phyloP scores from a whole-genome alignment of 345 rosid species.

The Linum trigynum region DNA sequence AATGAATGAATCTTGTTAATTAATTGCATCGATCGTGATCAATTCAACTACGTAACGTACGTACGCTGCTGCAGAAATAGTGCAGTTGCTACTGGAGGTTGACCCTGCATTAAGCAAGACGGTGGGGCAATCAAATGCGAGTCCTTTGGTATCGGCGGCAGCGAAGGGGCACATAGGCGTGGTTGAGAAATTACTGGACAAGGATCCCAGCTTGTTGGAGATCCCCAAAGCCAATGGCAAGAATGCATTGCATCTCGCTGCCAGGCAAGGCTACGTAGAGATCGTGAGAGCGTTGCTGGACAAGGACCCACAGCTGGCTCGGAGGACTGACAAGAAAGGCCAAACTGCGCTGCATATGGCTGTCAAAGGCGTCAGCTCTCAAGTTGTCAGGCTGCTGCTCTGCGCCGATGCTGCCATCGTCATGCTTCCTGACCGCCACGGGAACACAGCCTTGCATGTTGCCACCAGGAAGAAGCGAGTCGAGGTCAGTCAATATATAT shows the following conservation, averaged over 20 bases:
- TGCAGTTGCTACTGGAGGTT: constrained; percentile 55
- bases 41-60: constrained; percentile 5
- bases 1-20: too few relatives aligned
- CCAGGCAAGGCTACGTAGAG: constrained; percentile 81
- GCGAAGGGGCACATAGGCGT: constrained; percentile 58
- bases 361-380: constrained; percentile 69
- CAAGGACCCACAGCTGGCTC: constrained; percentile 64
- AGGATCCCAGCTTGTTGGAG: constrained; percentile 54
- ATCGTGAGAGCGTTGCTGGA: constrained; percentile 60
- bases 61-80: constrained; percentile 61
- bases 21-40: constrained; percentile 1
- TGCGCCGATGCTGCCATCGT: constrained; percentile 61
- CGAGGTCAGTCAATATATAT: too few relatives aligned
- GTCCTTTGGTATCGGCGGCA: constrained; percentile 81
- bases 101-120: constrained; percentile 60
- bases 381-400: constrained; percentile 66
- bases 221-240: constrained; percentile 67
- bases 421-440: constrained; percentile 80
- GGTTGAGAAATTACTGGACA: constrained; percentile 51
- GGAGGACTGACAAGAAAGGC: constrained; percentile 82
- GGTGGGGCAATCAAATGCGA: constrained; percentile 68
- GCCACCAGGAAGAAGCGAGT: constrained; percentile 81
- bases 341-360: constrained; percentile 97
- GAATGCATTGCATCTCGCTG: constrained; percentile 83
- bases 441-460: constrained; percentile 68